Evolutionary conservation across 2,329 filamentous ascomycete species (phyloP).

Genomic region (Lasiodiplodia citricola): DNA sequence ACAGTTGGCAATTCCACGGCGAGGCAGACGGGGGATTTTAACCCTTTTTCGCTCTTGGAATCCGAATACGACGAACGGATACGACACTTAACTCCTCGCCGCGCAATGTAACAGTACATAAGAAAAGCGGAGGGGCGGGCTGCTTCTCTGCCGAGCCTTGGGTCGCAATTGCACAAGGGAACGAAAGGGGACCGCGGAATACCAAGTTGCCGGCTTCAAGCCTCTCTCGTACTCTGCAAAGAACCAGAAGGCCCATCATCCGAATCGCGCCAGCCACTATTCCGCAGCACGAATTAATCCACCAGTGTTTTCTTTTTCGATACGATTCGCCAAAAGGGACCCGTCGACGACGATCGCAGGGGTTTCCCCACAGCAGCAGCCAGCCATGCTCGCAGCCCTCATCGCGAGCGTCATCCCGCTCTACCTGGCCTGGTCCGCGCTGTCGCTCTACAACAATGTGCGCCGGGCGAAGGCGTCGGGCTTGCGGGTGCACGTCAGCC

Average conservation of each 20-base stretch:
- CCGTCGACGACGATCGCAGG: too few species aligned
- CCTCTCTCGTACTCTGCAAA: not conserved
- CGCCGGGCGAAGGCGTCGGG: not conserved
- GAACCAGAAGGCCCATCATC: not conserved
- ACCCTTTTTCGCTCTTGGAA: not conserved
- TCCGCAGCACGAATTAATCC: not conserved
- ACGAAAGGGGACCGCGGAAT: not conserved
- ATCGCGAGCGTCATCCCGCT: constrained; percentile 12
- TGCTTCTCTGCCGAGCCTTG: not conserved
- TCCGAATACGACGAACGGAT: not conserved
- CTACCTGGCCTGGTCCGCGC: not conserved
- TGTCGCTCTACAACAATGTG: constrained; percentile 8
- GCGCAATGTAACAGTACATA: not conserved
- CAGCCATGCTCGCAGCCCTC: not conserved
- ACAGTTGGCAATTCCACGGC: not conserved
- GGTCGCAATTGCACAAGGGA: not conserved
- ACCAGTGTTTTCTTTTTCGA: not conserved
- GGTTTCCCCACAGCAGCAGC: not conserved
- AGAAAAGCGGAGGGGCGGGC: not conserved
- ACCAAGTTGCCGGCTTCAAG: not conserved
- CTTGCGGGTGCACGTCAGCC: constrained; percentile 6
- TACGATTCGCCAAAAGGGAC: not conserved
- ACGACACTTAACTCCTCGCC: not conserved
- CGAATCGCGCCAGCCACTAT: not conserved
- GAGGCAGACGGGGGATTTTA: not conserved